Evolutionary conservation across 768 basidiomycete species (phyloP).

Genomic region (Leccinellum rugosiceps): DNA sequence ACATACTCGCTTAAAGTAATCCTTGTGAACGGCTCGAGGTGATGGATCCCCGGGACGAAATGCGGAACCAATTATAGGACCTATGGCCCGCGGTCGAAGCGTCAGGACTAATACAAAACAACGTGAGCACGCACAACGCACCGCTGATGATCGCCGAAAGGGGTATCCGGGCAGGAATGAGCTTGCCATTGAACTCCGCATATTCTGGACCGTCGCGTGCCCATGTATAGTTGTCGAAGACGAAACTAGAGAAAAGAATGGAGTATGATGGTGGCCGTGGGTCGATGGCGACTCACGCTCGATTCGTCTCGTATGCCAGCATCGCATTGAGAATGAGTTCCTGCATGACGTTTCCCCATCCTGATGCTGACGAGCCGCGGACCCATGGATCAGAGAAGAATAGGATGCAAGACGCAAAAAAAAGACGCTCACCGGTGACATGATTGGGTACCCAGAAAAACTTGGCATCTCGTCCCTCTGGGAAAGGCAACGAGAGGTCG

Average conservation of each 20-base stretch:
- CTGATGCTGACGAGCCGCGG: slow-evolving; percentile 37
- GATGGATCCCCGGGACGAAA: slow-evolving; percentile 34
- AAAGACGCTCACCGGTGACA: slow-evolving; percentile 32
- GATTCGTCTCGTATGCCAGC: slow-evolving; percentile 43
- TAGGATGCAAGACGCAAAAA: background rate
- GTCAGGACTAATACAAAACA: background rate
- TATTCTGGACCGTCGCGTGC: slow-evolving; percentile 40
- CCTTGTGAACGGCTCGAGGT: slow-evolving; percentile 44
- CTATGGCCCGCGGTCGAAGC: slow-evolving; percentile 16
- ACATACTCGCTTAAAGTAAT: slow-evolving; percentile 48
- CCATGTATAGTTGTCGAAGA: slow-evolving; percentile 63
- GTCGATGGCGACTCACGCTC: slow-evolving; percentile 41
- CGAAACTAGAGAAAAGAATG: slow-evolving; percentile 36
- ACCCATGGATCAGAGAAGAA: too few relatives aligned
- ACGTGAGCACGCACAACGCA: slow-evolving; percentile 17
- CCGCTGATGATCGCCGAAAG: slow-evolving; percentile 52
- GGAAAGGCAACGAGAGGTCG: slow-evolving; percentile 34
- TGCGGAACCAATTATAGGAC: slow-evolving; percentile 43
- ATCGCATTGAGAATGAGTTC: slow-evolving; percentile 52
- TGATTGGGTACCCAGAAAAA: slow-evolving; percentile 53
- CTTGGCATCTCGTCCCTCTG: slow-evolving; percentile 39
- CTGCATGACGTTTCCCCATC: slow-evolving; percentile 64
- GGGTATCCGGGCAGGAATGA: slow-evolving; percentile 53
- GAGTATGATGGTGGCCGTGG: background rate
- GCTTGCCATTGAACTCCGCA: slow-evolving; percentile 45